Evolutionary conservation across 345 rosid species (phyloP).

Genomic region (Xanthoceras sorbifolium): DNA sequence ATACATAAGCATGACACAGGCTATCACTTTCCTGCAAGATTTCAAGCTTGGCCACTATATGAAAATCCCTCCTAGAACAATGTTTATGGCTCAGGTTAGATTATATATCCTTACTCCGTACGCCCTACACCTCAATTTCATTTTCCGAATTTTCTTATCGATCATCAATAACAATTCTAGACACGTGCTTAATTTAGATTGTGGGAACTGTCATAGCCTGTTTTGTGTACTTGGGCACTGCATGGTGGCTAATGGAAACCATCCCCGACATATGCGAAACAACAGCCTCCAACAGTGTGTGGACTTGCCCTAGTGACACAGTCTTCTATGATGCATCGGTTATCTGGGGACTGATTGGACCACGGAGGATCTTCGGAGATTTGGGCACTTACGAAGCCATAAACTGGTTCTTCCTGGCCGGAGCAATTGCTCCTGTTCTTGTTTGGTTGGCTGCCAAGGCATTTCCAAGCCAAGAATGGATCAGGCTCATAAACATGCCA

Average conservation of each 20-base stretch:
- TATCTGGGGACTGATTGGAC: constrained; percentile 93
- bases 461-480: constrained; percentile 84
- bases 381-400: constrained; percentile 69
- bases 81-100: constrained; percentile 96
- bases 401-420: constrained; percentile 90
- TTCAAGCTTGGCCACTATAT: constrained; percentile 98
- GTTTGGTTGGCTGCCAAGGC: constrained; percentile 82
- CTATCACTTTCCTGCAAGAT: constrained; percentile 85
- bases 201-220: constrained; percentile 90
- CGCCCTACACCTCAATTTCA: not conserved
- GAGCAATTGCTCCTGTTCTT: constrained; percentile 73
- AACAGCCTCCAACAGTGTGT: constrained; percentile 59
- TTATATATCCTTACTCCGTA: not conserved
- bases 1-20: constrained; percentile 93
- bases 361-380: constrained; percentile 89
- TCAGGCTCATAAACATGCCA: constrained; percentile 86
- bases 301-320: constrained; percentile 90
- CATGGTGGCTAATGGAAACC: constrained; percentile 99
- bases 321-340: constrained; percentile 96
- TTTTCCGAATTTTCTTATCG: not conserved
- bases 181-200: constrained; percentile 39
- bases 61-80: constrained; percentile 95
- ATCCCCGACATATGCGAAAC: constrained; percentile 77
- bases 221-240: constrained; percentile 72
- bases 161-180: not conserved